Base-by-base conservation (phyloP, 1,284 basidiomycete species). In the Thecaphora thlaspeos region DNA sequence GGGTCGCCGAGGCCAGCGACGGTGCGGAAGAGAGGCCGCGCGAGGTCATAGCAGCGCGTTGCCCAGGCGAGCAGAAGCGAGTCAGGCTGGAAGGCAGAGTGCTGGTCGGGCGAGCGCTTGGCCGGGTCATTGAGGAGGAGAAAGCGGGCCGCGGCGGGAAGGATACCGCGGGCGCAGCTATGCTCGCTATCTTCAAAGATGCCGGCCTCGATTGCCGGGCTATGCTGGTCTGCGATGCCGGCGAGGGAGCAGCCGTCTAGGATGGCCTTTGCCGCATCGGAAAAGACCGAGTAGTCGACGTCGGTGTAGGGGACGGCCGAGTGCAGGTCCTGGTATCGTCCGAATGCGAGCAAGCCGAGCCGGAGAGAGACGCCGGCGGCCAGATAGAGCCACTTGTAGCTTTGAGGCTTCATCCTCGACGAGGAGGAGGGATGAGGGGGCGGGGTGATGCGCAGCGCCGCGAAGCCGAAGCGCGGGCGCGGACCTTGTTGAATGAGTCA, bases 271-370 rank as follows among this genome's bases (percentile, higher is more conserved):
- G 90, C 86, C 4, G 93, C 95, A 77, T 97, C 93, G 51, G 85
- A 89, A 81, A 96, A 95, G 61, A 99, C 94, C 39, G 86, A 84
- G 79, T 97, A 98, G 80, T 99, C 95, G 54, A 98, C 83, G 79
- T 99, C 94, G 17, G 94, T 98, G 78, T 97, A 98, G 76, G 92
- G 92, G 28, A 97, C 84, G n/a, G 85, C 76, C 1, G 88, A 88
- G 60, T 81, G 85, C 3, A 83, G 83, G 71, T 94, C 91, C 61
- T 92, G 90, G 84, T 89, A 91, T 79, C 88, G 87, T 73, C 89
- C 90, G 78, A 91, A 93, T 5, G 87, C 71, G 51, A 94, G 87
- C 41, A 94, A 84, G 14, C 76, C 82, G 19, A 88, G 77, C 48
- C 91, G 86, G 42, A 92, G 73, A 22, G 82, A 34, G 17, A 82